Evolutionary conservation across 257 asterid species (phyloP), one percentile per base, ranked within the genome.

Genomic region (Asclepias syriaca): DNA sequence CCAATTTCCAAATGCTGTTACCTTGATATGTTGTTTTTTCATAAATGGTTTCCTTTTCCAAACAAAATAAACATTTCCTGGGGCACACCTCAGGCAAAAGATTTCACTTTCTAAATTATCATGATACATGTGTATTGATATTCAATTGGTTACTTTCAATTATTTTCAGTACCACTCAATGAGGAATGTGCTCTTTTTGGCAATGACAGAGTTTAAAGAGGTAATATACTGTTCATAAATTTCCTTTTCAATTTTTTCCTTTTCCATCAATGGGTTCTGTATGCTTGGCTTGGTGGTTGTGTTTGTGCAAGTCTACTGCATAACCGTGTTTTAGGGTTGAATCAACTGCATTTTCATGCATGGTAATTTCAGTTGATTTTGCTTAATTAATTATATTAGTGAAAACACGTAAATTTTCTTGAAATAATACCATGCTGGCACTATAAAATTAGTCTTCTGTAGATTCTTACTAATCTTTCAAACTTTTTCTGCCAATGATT

Each of bases 161-260:
- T 72, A 57, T 80, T 79, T 66, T 50, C 93, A 94, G 99, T 94
- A 85, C 81, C 97, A 94, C 68, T 71, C 95, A 0, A 65, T 94
- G 60, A 84, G 82, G 84, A 94, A 94, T 76, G 77, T 85, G 84
- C 87, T 91, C 68, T 91, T 77, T 76, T 89, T 94, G 99, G 92
- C 91, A 54, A 84, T 78, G 91, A 94, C 97, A 13, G 99, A 94
- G 73, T 91, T 91, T 65, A 76, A 82, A 77, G 76, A 79, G 88
- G 99, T 91, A 88, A 72, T 68, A 19, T 66, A 22, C 0, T 74
- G 72, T 53, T 46, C 24, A 68, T 74, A 12, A 54, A 55, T 21
- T 29, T 29, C 34, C 34, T 29, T 29, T 29, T 29, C 3, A 29
- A 29, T 2, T 29, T 29, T 29, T 37, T 8, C 6, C 3, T 29